Conservation (phyloP, 1,284 basidiomycete species). For the Serendipita sp. region DNA sequence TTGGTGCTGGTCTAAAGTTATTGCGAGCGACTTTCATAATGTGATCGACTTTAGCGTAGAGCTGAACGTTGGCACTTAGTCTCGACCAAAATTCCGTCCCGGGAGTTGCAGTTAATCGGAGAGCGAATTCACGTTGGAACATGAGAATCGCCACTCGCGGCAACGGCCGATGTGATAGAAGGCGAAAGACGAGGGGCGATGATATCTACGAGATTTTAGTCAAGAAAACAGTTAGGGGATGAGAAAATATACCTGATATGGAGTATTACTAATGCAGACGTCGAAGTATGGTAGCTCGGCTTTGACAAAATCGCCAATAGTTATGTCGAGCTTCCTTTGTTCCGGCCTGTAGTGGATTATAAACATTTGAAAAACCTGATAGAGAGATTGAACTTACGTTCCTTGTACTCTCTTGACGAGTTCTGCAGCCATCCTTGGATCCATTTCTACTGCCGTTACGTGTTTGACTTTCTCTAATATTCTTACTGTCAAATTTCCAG, state of each 20-base stretch:
- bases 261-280: slow-evolving; percentile 97
- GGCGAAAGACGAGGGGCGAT: slow-evolving; percentile 91
- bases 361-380: background rate
- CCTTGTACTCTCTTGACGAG: slow-evolving; percentile 95
- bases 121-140: slow-evolving; percentile 98
- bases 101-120: slow-evolving; percentile 81
- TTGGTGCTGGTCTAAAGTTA: slow-evolving; percentile 89
- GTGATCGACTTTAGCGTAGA: slow-evolving; percentile 89
- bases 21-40: slow-evolving; percentile 94
- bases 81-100: slow-evolving; percentile 86
- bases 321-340: slow-evolving; percentile 85
- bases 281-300: slow-evolving; percentile 95
- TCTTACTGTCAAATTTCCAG: slow-evolving; percentile 89
- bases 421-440: slow-evolving; percentile 97
- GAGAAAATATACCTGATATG: slow-evolving; percentile 59
- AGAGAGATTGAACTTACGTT: slow-evolving; percentile 54
- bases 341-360: slow-evolving; percentile 50
- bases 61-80: slow-evolving; percentile 91
- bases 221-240: background rate
- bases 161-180: slow-evolving; percentile 89
- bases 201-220: slow-evolving; percentile 46
- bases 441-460: slow-evolving; percentile 93
- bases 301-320: slow-evolving; percentile 96
- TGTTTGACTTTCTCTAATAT: slow-evolving; percentile 91
- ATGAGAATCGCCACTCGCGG: slow-evolving; percentile 94